These are phyloP conservation scores for Aspergillus terreus DNA, from an alignment of 2,329 filamentous ascomycete genomes.

Conservation along the genomic window DNA sequence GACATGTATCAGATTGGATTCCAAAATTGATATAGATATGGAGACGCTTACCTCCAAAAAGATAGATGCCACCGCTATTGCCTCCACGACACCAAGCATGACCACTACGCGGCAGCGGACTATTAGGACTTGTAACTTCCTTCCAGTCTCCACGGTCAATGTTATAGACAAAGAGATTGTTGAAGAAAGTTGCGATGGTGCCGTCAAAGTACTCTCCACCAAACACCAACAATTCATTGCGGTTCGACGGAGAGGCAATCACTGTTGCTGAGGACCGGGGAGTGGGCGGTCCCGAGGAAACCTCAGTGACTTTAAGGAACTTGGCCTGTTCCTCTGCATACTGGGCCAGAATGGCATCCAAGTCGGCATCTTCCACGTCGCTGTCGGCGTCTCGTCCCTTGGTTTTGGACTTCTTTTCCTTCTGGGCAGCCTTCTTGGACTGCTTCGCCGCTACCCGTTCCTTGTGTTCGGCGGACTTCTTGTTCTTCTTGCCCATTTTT, in stretches of 20 bases:
- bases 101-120: slow-evolving; percentile 81
- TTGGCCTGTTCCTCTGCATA: slow-evolving; percentile 91
- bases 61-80: slow-evolving; percentile 78
- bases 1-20: not conserved
- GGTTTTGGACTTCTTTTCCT: slow-evolving; percentile 75
- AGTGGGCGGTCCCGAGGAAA: slow-evolving; percentile 66
- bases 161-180: slow-evolving; percentile 65
- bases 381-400: slow-evolving; percentile 69
- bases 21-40: not conserved
- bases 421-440: slow-evolving; percentile 71
- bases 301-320: slow-evolving; percentile 90
- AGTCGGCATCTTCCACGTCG: slow-evolving; percentile 86
- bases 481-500: slow-evolving; percentile 51
- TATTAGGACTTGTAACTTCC: slow-evolving; percentile 84
- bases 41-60: slow-evolving; percentile 67
- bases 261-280: slow-evolving; percentile 77
- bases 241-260: slow-evolving; percentile 78
- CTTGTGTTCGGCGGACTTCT: slow-evolving; percentile 55
- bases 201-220: slow-evolving; percentile 97
- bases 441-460: slow-evolving; percentile 66
- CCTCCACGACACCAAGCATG: slow-evolving; percentile 92
- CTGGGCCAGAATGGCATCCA: slow-evolving; percentile 88
- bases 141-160: slow-evolving; percentile 88
- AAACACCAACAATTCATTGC: slow-evolving; percentile 84
- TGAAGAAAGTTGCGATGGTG: slow-evolving; percentile 69